Conservation (phyloP, 345 rosid species). For the Eutrema heterophyllum region DNA sequence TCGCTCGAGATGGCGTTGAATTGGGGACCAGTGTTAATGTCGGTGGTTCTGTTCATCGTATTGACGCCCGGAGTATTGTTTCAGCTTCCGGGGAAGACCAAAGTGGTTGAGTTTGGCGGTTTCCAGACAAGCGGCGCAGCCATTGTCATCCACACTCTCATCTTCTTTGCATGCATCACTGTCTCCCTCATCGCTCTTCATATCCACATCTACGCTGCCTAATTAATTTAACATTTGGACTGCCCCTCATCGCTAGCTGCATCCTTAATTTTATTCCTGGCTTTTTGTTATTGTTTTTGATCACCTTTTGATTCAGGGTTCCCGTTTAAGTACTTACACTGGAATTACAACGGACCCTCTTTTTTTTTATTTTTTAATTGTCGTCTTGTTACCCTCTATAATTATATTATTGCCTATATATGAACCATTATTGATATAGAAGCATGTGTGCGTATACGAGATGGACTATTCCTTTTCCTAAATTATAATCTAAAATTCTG, state of each 20-base stretch:
- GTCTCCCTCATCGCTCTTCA: conserved; percentile 46
- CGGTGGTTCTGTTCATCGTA: conserved; percentile 50
- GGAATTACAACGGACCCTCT: background rate
- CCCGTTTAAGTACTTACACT: background rate
- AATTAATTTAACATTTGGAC: background rate
- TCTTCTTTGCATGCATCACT: conserved; percentile 37
- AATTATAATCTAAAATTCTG: background rate
- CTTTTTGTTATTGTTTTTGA: background rate
- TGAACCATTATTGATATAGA: background rate
- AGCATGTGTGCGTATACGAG: background rate
- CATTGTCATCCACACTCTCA: conserved; percentile 42
- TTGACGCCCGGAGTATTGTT: conserved; percentile 60
- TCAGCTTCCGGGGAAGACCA: conserved; percentile 57
- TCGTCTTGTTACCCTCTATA: background rate
- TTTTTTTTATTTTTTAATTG: background rate
- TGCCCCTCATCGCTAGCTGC: background rate
- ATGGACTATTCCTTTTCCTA: background rate
- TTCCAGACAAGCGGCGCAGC: conserved; percentile 48
- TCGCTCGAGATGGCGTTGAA: conserved; percentile 43
- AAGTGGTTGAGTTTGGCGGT: conserved; percentile 42
- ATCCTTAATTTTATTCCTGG: background rate
- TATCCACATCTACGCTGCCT: conserved; percentile 43
- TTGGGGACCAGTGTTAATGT: conserved; percentile 66
- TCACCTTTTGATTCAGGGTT: conserved; percentile 1
- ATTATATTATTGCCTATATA: background rate